Evolutionary conservation across 148 eudicot genomes (phyloP).

Genomic region (Camellia lanceoleosa): DNA sequence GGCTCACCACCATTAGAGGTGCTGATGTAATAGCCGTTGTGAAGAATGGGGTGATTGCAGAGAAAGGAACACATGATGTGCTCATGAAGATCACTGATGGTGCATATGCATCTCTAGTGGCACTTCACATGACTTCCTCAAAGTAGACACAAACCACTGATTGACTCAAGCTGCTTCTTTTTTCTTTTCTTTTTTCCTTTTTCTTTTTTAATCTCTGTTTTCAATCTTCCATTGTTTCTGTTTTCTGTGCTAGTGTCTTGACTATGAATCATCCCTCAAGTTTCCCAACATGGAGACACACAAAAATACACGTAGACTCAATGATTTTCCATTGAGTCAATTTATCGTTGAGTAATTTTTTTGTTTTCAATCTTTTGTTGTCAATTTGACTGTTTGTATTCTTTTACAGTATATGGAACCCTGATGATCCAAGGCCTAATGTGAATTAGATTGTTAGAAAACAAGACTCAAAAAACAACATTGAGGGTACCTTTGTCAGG

Average conservation of each 20-base stretch:
- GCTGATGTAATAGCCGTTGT: slow-evolving; percentile 70
- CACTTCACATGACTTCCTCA: slow-evolving; percentile 42
- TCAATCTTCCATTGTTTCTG: not conserved
- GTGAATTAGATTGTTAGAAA: no score
- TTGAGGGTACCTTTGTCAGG: no score
- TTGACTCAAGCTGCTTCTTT: no score
- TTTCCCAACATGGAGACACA: not conserved
- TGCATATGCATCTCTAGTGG: slow-evolving; percentile 69
- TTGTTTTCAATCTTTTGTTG: not conserved
- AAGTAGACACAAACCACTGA: not conserved
- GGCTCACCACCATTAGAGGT: slow-evolving; percentile 54
- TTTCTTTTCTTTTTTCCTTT: no score
- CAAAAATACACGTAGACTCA: not conserved
- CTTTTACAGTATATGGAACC: no score
- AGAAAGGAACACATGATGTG: slow-evolving; percentile 70
- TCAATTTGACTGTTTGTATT: not conserved
- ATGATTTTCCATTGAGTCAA: not conserved
- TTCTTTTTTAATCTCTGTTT: not conserved
- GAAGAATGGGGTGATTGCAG: slow-evolving; percentile 66
- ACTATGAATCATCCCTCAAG: not conserved
- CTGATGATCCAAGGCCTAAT: no score
- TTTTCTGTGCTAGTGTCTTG: not conserved
- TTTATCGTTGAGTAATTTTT: no score
- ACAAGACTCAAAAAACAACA: no score
- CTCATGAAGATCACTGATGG: slow-evolving; percentile 55